Evolutionary conservation across 2,329 filamentous ascomycete genomes (phyloP), one percentile per base, ranked within the genome.

Genomic region (Periglandula ipomoeae): DNA sequence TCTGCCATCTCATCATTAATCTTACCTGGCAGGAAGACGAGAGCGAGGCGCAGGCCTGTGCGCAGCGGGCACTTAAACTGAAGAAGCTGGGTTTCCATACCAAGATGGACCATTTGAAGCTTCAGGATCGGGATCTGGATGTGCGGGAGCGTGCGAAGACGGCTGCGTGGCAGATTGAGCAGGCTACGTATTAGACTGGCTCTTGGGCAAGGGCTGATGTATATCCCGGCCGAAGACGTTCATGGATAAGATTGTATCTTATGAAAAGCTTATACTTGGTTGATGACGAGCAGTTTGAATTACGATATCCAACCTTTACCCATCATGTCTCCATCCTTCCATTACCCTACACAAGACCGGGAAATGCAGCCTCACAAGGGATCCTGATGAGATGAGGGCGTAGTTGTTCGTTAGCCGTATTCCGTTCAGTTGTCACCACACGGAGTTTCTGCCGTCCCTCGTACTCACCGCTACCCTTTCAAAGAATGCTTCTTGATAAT

Each of bases 1-100:
- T 93, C 56, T 89, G 88, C 55, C 91, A 90, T 76, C 74, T 95
- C 39, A 76, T 94, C 40, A 86, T 84, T 62, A 96, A 96, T 62
- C 75, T 98, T 39, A 86, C 87, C 0, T 94, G 85, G 74, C 76
- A 84, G 53, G 90, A 96, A 53, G 84, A 91, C 58, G 74, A 78
- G 6, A 74, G 67, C 26, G 89, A 95, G 56, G 70, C 73, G 19
- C 70, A 74, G 20, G 79, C 78, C 9, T 87, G 85, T 53, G 72
- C 76, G 26, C 76, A 83, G 57, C 77, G 93, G 46, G 84, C 83
- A 0, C 63, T 69, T 11, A 82, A 86, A 61, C 72, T 98, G 40
- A 78, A 81, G 61, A 78, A 78, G 47, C 65, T 93, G 23, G 89
- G 89, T 0, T 85, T 90, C 54, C 70, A 84, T 47, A 72, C 77